Evolutionary conservation across 805 yeast genomes (phyloP), one percentile per base, ranked within the genome.

Genomic region (Barnettozyma sucrosica): DNA sequence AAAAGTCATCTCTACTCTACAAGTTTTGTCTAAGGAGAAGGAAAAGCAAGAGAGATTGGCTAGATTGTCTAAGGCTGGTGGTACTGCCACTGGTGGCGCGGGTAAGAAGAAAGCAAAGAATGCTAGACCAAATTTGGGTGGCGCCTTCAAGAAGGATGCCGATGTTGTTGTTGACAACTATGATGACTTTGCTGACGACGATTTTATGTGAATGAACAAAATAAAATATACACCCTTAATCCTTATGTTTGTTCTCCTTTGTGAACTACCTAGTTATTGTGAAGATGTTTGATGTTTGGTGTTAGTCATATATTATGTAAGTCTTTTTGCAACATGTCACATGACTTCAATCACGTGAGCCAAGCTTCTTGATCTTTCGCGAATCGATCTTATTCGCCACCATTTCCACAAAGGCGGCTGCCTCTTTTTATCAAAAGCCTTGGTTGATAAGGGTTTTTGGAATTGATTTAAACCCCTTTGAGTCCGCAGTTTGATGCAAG

Each of bases 91-190:
- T 21, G 95, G 95, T 59, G 97, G 97, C 64, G 93, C 95, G 34
- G 95, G 96, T 68, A 89, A 90, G 78, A 85, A 85, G 80, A 92
- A 90, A 80, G 96, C 89, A 49, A 85, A 85, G 68, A 47, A 55
- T 14, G 76, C 80, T 48, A 78, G 75, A 55, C 84, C 88, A 40
- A 84, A 83, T 64, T 72, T 85, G 45, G 77, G 77, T 47, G 77
- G 77, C 58, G 76, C 74, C 9, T 72, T 73, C 64, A 85, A 83
- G 74, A 83, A 84, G 67, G 89, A 83, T 59, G 71, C 70, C 44
- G 73, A 75, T 36, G 80, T 79, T 55, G 86, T 76, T 51, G 68
- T 77, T 46, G 73, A 66, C 64, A 74, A 70, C 54, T 70, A 67
- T 48, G 73, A 71, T 57, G 88, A 83, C 59, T 79, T 81, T 58